A percentile compares a stretch with the other conserved stretches of the same genome.
Evolutionary conservation across 164 flowering plant genomes (phyloP).

Genomic region (Stephania yunnanensis): DNA sequence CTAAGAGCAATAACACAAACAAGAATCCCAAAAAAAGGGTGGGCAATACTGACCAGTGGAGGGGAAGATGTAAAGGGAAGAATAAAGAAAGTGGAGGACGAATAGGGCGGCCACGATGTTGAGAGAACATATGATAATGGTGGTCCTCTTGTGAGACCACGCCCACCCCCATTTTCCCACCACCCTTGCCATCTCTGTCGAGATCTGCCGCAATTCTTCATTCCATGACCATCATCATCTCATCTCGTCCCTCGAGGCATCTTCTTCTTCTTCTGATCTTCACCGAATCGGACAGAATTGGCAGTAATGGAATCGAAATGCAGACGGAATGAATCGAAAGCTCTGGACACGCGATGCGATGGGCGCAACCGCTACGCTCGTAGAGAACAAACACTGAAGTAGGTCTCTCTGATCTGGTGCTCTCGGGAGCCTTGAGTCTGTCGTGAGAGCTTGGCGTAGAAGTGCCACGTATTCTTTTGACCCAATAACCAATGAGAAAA

Average conservation of each 20-base stretch:
- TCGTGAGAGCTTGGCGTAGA: too few species aligned
- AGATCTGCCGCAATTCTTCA: neutral
- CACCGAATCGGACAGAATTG: neutral
- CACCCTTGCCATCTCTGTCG: conserved; percentile 37
- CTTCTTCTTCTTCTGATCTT: conserved; percentile 30
- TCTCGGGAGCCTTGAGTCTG: too few species aligned
- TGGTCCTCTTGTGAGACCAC: conserved; percentile 62
- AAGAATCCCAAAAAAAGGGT: neutral
- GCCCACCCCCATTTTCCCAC: conserved; percentile 46
- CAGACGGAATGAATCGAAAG: too few species aligned
- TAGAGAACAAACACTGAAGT: too few species aligned
- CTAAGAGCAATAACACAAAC: neutral
- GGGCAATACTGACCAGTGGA: neutral
- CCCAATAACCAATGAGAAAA: too few species aligned
- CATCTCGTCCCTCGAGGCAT: neutral
- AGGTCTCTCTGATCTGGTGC: too few species aligned
- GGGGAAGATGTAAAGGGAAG: conserved; percentile 54
- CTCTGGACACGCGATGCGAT: too few species aligned
- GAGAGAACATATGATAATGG: conserved; percentile 61
- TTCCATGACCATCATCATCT: too few species aligned
- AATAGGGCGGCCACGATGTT: conserved; percentile 78
- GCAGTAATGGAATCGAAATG: too few species aligned
- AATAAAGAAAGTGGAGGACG: conserved; percentile 66
- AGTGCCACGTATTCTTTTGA: too few species aligned
- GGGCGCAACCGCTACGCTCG: too few species aligned